These are phyloP conservation scores for Epichloe gansuensis DNA, from an alignment of 2,329 filamentous ascomycete species.

Conservation along the genomic window DNA sequence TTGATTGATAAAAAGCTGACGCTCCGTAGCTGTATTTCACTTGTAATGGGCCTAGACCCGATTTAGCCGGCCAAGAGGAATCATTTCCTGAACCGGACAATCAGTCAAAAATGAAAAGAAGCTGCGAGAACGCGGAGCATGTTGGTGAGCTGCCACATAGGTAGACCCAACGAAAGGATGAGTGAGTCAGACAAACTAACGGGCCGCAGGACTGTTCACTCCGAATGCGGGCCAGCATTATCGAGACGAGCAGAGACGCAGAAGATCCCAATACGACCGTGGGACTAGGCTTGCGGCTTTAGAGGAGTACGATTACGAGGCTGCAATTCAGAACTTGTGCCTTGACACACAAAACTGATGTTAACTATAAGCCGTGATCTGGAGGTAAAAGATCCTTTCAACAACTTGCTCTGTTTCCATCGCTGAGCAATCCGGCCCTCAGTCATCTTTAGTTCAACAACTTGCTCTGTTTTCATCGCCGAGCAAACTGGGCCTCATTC, in stretches of 20 bases:
- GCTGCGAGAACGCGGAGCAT: constrained; percentile 75
- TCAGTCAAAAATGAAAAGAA: constrained; percentile 74
- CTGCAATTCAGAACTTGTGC: constrained; percentile 28
- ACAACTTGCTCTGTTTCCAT: neutral
- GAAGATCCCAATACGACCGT: constrained; percentile 69
- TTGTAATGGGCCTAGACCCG: constrained; percentile 32
- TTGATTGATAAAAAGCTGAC: neutral
- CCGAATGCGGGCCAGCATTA: constrained; percentile 64
- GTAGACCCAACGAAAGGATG: neutral
- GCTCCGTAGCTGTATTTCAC: constrained; percentile 38
- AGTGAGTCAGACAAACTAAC: neutral
- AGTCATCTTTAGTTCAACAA: neutral
- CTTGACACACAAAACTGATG: constrained; percentile 7
- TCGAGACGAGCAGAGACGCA: constrained; percentile 63
- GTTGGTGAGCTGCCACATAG: constrained; percentile 47
- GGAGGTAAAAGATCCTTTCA: neutral
- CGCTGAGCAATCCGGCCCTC: neutral
- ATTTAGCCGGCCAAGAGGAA: constrained; percentile 57
- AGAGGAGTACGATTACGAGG: constrained; percentile 47
- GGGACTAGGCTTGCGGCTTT: constrained; percentile 62
- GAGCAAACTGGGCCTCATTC: neutral
- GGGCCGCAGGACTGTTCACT: constrained; percentile 59
- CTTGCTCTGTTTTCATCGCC: neutral
- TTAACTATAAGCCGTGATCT: neutral
- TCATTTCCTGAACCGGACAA: constrained; percentile 72